Evolutionary conservation across 164 flowering plant species (phyloP), one percentile per base, ranked within the genome.

Genomic region (Sedum album): DNA sequence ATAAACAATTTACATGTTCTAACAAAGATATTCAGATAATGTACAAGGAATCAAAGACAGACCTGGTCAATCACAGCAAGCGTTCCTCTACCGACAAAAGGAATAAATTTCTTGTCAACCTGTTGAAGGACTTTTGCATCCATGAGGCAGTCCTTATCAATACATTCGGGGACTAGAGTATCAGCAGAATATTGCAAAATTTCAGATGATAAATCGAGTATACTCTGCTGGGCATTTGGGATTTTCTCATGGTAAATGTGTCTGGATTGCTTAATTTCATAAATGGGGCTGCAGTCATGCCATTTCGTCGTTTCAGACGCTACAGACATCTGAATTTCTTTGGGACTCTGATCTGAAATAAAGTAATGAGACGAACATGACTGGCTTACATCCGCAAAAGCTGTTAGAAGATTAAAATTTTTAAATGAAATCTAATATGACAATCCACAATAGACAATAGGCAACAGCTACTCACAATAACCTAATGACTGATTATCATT

Each of bases 11-110:
- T 26, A 2, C 62, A 57, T 13, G 62, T 26, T 28, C 33, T 26
- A 57, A 57, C 2, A 33, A 6, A 14, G 23, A 65, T 21, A 65
- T n/a, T 23, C 36, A 5, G 26, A n/a, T 38, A 31, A 65, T 2
- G n/a, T 30, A 21, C 31, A 25, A 31, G 46, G 15, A 65, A 36
- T 10, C 0, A 17, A 65, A 26, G 68, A 46, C 55, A 33, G 21
- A 94, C 99, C 97, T 95, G 99, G 73, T 92, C 97, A 73, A 95
- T 85, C 35, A 90, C 68, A 70, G 93, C 93, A 44, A 92, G 85
- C 28, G 72, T 82, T 73, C 78, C 79, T 68, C 88, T 83, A 66
- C 85, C 89, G 10, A 90, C 82, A 68, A 94, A 74, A 25, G 98
- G 89, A 72, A 94, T 94, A 73, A 80, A 91, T 82, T 91, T 94